Conservation (phyloP, 257 asterid species). For the Cynanchum wilfordii region DNA sequence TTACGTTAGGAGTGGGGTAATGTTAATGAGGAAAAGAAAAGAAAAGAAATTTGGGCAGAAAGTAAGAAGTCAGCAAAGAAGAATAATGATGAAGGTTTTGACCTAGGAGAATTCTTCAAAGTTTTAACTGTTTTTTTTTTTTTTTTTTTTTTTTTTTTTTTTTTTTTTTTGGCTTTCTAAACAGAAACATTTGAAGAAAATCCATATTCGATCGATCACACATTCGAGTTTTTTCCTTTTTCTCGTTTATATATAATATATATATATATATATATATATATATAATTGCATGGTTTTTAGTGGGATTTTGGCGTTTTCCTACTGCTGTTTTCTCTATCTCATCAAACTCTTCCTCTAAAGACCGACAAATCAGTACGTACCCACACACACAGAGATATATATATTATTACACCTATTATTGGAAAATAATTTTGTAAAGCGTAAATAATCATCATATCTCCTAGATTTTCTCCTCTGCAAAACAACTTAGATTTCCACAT, state of each 20-base stretch:
- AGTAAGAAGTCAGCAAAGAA: conserved; percentile 4
- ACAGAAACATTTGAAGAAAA: conserved; percentile 7
- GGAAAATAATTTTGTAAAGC: not conserved
- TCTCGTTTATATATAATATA: not conserved
- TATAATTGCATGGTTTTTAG: conserved; percentile 34
- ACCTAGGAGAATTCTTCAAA: conserved; percentile 10
- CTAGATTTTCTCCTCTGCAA: not conserved
- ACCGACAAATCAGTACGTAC: conserved; percentile 24
- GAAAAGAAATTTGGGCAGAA: not conserved
- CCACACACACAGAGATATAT: not conserved
- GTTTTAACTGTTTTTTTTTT: not conserved
- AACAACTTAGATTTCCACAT: not conserved
- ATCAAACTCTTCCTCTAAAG: conserved; percentile 10
- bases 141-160: not conserved
- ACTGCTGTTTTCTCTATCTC: conserved; percentile 9
- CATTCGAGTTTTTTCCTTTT: not conserved
- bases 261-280: no score
- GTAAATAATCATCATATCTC: not conserved
- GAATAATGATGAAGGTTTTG: conserved; percentile 12
- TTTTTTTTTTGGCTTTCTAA: conserved; percentile 1
- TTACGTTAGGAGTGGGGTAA: not conserved
- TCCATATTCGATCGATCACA: not conserved
- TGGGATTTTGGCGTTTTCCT: conserved; percentile 37
- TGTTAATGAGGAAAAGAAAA: not conserved
- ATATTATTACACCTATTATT: conserved; percentile 18